Evolutionary conservation across 2,329 filamentous ascomycete species (phyloP), one percentile per base, ranked within the genome.

Genomic region (Hypomyces perniciosus): DNA sequence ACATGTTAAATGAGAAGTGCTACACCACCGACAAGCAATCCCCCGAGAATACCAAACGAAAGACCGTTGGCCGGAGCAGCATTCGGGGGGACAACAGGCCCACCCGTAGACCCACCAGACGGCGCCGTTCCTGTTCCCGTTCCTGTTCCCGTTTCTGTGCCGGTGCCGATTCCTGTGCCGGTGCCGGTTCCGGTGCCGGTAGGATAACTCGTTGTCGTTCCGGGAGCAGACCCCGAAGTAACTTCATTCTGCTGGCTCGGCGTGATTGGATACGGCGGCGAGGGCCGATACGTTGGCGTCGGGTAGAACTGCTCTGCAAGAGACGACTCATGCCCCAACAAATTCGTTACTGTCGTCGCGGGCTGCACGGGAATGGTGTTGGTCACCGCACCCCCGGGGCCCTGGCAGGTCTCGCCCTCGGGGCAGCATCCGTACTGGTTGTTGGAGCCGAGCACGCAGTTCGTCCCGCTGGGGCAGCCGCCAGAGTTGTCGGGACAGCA

Each of bases 391-490:
- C 61, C 62, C 5, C 62, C 64, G 3, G 51, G 51, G 8, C 62
- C 65, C 35, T 48, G 48, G 56, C 66, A 67, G 27, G 42, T 41
- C 27, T 55, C 48, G 1, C 65, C 66, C 5, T 55, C 50, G 9
- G 59, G 59, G 51, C 66, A 68, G 58, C 66, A 68, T 4, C 57
- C 59, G 38, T 62, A 65, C 42, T 59, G 30, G 35, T 54, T 50
- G 41, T 65, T 65, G 38, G 45, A 43, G 10, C 58, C 63, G 3
- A 63, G 53, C 50, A 56, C 47, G 51, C 65, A 67, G 35, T 49
- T 56, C 2, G 54, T 47, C 1, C 45, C 56, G 2, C 56, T 44
- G 45, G 61, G 58, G 28, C 65, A 67, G 1, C 64, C 65, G 7
- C 64, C 62, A 2, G 47, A 37, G 4, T 50, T 13, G 43, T 60